These are phyloP conservation scores for Aureobasidium pullulans DNA, from an alignment of 2,329 filamentous ascomycete species.

Conservation along the genomic window DNA sequence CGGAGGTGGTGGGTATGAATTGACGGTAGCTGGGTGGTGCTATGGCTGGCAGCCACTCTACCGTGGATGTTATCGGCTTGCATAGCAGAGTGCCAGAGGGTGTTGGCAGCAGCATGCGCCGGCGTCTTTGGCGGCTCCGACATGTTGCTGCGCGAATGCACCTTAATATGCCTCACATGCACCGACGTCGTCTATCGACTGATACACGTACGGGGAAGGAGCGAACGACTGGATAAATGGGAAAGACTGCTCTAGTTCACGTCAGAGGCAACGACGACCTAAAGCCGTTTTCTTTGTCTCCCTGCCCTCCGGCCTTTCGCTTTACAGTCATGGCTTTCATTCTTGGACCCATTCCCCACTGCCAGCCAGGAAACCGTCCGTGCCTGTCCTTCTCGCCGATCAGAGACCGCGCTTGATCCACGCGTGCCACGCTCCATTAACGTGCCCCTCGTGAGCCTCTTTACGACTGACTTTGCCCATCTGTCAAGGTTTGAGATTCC, in stretches of 20 bases:
- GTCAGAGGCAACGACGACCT: not conserved
- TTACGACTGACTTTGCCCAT: not conserved
- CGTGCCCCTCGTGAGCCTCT: not conserved
- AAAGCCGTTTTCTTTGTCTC: not conserved
- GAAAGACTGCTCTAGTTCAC: not conserved
- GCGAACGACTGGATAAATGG: not conserved
- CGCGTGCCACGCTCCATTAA: conserved; percentile 5
- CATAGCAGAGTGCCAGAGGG: not conserved
- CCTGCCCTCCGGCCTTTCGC: not conserved
- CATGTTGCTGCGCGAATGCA: not conserved
- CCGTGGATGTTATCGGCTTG: not conserved
- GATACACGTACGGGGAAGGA: not conserved
- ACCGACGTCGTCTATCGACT: not conserved
- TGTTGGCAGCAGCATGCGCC: not conserved
- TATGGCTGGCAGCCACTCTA: not conserved
- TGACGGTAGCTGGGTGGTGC: not conserved
- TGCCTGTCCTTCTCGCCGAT: not conserved
- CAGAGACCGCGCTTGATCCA: not conserved
- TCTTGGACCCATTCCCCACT: not conserved
- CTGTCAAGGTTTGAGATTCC: not conserved
- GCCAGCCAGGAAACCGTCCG: not conserved
- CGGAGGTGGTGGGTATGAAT: conserved; percentile 2
- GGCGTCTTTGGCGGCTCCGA: not conserved
- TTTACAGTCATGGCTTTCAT: not conserved
- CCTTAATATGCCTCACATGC: not conserved